These are phyloP conservation scores for Austroboletus festivus DNA, from an alignment of 768 basidiomycete species.

Conservation along the genomic window DNA sequence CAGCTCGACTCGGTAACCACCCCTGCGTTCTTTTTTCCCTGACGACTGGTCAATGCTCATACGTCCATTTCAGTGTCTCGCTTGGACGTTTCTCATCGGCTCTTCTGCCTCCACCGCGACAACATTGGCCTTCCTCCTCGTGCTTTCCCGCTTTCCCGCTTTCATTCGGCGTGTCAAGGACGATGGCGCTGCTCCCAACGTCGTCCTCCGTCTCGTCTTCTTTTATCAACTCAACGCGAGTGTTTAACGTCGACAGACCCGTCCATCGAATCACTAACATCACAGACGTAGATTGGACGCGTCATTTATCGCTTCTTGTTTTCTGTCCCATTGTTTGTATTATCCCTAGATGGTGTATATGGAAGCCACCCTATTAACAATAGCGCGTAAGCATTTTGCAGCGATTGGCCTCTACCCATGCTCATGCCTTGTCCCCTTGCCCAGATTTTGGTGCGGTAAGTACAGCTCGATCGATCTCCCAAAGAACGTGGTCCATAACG, in stretches of 20 bases:
- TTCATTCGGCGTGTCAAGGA: conserved; percentile 70
- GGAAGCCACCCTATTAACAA: conserved; percentile 47
- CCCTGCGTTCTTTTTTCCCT: neutral
- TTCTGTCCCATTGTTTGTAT: conserved; percentile 61
- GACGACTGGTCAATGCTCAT: conserved; percentile 10
- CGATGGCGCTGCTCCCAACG: conserved; percentile 71
- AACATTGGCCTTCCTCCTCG: conserved; percentile 67
- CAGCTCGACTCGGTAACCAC: conserved; percentile 53
- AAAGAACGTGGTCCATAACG: neutral
- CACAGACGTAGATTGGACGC: conserved; percentile 50
- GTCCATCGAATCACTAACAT: neutral
- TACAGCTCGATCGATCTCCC: neutral
- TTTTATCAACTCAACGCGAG: conserved; percentile 80
- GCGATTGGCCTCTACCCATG: neutral
- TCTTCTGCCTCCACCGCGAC: conserved; percentile 63
- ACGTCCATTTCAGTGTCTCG: conserved; percentile 49
- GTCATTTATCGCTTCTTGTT: conserved; percentile 76
- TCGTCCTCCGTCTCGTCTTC: conserved; percentile 68
- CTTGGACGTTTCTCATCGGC: conserved; percentile 76
- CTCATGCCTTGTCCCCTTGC: conserved; percentile 2
- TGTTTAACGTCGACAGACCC: conserved; percentile 3
- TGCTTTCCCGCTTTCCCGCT: conserved; percentile 64
- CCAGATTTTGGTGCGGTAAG: conserved; percentile 61
- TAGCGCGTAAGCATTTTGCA: conserved; percentile 49
- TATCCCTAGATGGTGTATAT: conserved; percentile 63